phyloP scores from a whole-genome alignment of 805 yeast species.

The Candida silvicultrix region DNA sequence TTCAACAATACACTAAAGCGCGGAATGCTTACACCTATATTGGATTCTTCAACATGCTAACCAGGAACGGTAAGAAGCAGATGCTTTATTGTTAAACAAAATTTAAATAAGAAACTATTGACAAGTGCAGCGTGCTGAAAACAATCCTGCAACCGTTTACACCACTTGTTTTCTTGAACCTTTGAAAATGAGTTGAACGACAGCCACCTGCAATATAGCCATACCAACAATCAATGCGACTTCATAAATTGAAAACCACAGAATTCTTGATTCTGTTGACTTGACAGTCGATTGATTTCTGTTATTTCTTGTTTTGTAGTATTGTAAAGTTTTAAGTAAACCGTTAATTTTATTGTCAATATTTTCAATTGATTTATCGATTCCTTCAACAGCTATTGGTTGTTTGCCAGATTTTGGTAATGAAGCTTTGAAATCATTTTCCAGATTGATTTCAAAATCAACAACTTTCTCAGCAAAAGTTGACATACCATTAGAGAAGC shows the following conservation, averaged over 20 bases:
- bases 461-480: slow-evolving; percentile 69
- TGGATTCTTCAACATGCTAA: too few species aligned
- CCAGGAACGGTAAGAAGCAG: too few species aligned
- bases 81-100: too few species aligned
- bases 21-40: too few species aligned
- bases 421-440: slow-evolving; percentile 30
- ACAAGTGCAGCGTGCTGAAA: too few species aligned
- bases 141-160: not conserved
- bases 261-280: slow-evolving; percentile 74
- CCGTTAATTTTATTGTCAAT: slow-evolving; percentile 57
- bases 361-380: slow-evolving; percentile 38
- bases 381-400: slow-evolving; percentile 47
- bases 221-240: slow-evolving; percentile 67
- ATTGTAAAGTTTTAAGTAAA: slow-evolving; percentile 56
- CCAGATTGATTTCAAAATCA: slow-evolving; percentile 55
- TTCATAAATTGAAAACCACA: slow-evolving; percentile 71
- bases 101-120: too few species aligned
- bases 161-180: slow-evolving; percentile 58
- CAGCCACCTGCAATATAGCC: slow-evolving; percentile 62
- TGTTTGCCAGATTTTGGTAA: slow-evolving; percentile 33
- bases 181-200: slow-evolving; percentile 67
- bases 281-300: slow-evolving; percentile 85
- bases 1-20: too few species aligned
- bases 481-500: slow-evolving; percentile 59
- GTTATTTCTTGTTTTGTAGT: slow-evolving; percentile 85